Evolutionary conservation across 2,329 filamentous ascomycete genomes (phyloP), one percentile per base, ranked within the genome.

Genomic region (Alternaria triticina): DNA sequence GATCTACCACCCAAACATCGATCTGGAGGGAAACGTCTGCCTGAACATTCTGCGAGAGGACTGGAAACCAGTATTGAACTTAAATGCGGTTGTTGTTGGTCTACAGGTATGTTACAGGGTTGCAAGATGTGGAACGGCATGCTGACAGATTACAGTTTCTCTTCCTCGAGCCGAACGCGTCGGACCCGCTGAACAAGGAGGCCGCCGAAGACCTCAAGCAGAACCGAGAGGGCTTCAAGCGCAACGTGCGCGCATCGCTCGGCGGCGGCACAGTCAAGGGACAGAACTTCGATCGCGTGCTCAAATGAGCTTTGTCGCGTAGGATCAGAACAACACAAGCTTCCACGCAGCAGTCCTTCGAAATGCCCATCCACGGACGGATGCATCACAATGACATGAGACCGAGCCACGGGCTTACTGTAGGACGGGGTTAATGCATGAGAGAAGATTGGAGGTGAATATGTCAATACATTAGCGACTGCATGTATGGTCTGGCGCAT

Each of bases 1-100:
- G 86, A 98, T 99, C 74, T 99, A 99, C 83, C 96, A 99, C 80
- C 96, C 96, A 6, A 99, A 99, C 82, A 99, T 99, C 79, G 96
- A 99, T 77, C 87, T 97, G 44, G 93, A 98, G 79, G 96, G 96
- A 72, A 99, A 99, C 79, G 94, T 99, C 67, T 99, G 96, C 84
- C 83, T 99, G 76, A 99, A 99, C 80, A 99, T 99, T 74, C 82
- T 99, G 76, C 86, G 96, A 66, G 96, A 99, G 83, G 96, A 99
- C 83, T 99, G 96, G 96, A 99, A 98, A 85, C 96, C 96, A 0
- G 96, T 99, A 47, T 83, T 99, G 78, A 98, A 98, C 80, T 82
- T 99, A 79, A 97, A 98, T 78, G 94, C 96, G 15, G 94, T 98
- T 44, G 96, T 99, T 71, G 94, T 98, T 57, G 96, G 96, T 45